Percentiles rank a stretch among this genome's conserved stretches.
These are phyloP conservation scores for Solanum piurae DNA, from an alignment of 257 asterid species.

Conservation along the genomic window DNA sequence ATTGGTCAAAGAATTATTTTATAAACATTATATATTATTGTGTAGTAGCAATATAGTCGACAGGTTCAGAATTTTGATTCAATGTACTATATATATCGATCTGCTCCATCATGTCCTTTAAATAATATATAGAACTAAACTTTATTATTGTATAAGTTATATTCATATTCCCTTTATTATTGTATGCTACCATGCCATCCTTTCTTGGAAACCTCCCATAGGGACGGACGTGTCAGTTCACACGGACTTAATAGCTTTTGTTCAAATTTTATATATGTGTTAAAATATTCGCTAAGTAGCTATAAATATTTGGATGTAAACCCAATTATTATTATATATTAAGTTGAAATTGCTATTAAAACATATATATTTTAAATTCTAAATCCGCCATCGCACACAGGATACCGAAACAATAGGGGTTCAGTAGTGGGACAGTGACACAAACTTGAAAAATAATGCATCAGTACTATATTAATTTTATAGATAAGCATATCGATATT, in stretches of 20 bases:
- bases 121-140: background rate
- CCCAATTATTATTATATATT: background rate
- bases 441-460: background rate
- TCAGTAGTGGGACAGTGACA: background rate
- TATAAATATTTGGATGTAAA: background rate
- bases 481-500: background rate
- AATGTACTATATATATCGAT: background rate
- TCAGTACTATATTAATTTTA: background rate
- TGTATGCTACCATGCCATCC: no score
- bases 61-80: background rate
- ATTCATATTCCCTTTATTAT: background rate
- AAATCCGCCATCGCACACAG: accelerated
- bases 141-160: background rate
- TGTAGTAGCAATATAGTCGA: background rate
- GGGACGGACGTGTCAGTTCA: no score
- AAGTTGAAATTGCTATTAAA: background rate
- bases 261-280: background rate
- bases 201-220: no score
- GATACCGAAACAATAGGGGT: no score
- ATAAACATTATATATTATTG: background rate
- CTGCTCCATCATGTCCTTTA: background rate
- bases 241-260: accelerated
- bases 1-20: background rate
- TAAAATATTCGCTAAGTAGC: background rate
- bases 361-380: accelerated